These are phyloP conservation scores for Choanephora cucurbitarum DNA, from an alignment of 371 early-diverging fungal species.

Conservation along the genomic window DNA sequence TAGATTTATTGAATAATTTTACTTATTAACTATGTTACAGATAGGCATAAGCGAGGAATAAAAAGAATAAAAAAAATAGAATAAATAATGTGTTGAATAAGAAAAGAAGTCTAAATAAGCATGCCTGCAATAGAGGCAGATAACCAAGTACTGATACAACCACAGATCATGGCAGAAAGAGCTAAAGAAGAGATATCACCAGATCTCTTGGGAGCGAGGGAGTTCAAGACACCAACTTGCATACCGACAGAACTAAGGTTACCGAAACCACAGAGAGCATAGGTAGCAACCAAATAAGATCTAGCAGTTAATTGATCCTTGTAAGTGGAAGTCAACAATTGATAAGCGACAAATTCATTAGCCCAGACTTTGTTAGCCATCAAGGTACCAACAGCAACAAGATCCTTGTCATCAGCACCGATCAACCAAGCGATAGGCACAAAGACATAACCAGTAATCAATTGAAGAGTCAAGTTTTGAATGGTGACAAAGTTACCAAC, in stretches of 20 bases:
- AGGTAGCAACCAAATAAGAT: slow-evolving; percentile 56
- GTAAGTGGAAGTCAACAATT: slow-evolving; percentile 32
- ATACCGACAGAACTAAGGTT: slow-evolving; percentile 83
- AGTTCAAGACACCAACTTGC: slow-evolving; percentile 72
- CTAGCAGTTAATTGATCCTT: slow-evolving; percentile 36
- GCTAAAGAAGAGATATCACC: slow-evolving; percentile 72
- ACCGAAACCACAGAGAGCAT: slow-evolving; percentile 85
- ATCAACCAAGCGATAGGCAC: slow-evolving; percentile 80
- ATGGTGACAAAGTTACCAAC: slow-evolving; percentile 75
- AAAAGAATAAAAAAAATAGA: not conserved
- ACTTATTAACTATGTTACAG: too few species aligned
- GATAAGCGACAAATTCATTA: slow-evolving; percentile 87
- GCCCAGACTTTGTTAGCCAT: slow-evolving; percentile 83
- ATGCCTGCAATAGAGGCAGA: slow-evolving; percentile 81
- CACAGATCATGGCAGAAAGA: slow-evolving; percentile 73
- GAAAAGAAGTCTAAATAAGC: slow-evolving; percentile 46
- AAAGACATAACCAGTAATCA: slow-evolving; percentile 78
- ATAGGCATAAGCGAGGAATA: not conserved
- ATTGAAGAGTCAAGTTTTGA: slow-evolving; percentile 61
- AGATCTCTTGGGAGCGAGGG: slow-evolving; percentile 74
- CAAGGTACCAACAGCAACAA: slow-evolving; percentile 63
- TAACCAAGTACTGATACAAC: slow-evolving; percentile 76
- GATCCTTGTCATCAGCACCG: slow-evolving; percentile 64
- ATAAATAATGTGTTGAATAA: too few species aligned
- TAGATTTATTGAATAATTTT: too few species aligned